phyloP scores from a whole-genome alignment of 306 rosid species.

The Vigna trinervia region DNA sequence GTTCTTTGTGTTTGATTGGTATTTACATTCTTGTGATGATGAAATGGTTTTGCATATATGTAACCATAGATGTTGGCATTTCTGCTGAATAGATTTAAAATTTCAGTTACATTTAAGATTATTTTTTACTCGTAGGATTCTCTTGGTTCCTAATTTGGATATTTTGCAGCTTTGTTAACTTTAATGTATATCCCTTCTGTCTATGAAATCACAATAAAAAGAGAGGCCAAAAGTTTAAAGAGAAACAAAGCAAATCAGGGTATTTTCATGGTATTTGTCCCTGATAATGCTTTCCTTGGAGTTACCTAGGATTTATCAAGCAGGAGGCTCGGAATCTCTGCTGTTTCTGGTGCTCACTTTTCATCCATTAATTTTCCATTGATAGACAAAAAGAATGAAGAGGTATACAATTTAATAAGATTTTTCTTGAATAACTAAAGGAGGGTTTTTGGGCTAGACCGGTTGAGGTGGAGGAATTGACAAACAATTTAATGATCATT shows the following conservation, averaged over 20 bases:
- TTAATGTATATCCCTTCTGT: slow-evolving; percentile 23
- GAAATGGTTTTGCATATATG: slow-evolving; percentile 26
- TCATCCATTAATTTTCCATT: slow-evolving; percentile 65
- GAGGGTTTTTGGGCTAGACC: slow-evolving; percentile 24
- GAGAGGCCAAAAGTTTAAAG: background rate
- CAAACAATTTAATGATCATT: slow-evolving; percentile 3
- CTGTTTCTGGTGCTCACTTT: slow-evolving; percentile 53
- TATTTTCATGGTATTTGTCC: slow-evolving; percentile 41
- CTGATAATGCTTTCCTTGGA: slow-evolving; percentile 61
- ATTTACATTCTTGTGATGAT: slow-evolving; percentile 20
- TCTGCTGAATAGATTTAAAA: background rate
- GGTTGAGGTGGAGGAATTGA: slow-evolving; percentile 6
- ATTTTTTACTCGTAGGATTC: slow-evolving; percentile 21
- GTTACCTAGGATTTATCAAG: slow-evolving; percentile 67
- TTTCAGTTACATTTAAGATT: slow-evolving; percentile 33
- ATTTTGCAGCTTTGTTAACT: slow-evolving; percentile 36
- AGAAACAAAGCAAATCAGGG: slow-evolving; percentile 42
- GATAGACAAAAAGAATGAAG: slow-evolving; percentile 62
- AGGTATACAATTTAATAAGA: slow-evolving; percentile 61
- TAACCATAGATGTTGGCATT: slow-evolving; percentile 18
- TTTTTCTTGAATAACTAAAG: slow-evolving; percentile 35
- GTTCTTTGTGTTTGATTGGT: background rate
- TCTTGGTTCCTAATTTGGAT: slow-evolving; percentile 36
- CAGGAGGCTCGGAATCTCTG: slow-evolving; percentile 58
- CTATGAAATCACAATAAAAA: slow-evolving; percentile 2